Evolutionary conservation across 371 early-diverging fungal genomes (phyloP).

Genomic region (Syncephalastrum monosporum): DNA sequence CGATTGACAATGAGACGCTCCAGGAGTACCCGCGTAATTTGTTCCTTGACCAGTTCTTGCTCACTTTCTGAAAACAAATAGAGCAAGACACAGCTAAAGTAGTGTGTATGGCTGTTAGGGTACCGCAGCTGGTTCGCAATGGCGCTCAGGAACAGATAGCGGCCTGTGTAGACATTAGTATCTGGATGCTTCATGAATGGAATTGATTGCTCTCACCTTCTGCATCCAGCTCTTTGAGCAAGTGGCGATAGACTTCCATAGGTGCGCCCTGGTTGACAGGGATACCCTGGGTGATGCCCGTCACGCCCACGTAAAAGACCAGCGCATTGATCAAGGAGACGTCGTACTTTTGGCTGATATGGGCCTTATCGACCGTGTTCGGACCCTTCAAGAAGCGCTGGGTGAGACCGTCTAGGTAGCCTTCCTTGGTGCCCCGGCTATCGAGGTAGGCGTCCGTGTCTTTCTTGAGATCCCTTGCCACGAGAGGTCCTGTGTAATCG

Average conservation of each 20-base stretch:
- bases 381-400: constrained; percentile 33
- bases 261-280: constrained; percentile 73
- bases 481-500: constrained; percentile 71
- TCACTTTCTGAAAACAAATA: constrained; percentile 85
- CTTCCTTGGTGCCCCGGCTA: constrained; percentile 49
- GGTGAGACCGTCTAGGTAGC: constrained; percentile 61
- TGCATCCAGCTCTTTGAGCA: constrained; percentile 75
- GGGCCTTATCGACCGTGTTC: constrained; percentile 3
- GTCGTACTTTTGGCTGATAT: constrained; percentile 59
- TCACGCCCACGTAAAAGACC: constrained; percentile 86
- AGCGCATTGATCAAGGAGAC: constrained; percentile 82
- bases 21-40: constrained; percentile 91
- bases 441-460: constrained; percentile 76
- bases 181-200: neutral
- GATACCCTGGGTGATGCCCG: constrained; percentile 64
- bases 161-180: constrained; percentile 45
- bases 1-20: constrained; percentile 96
- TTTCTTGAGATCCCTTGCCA: constrained; percentile 58
- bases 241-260: constrained; percentile 82
- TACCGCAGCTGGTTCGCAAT: constrained; percentile 97
- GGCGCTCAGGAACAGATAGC: constrained; percentile 86
- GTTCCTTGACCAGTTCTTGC: constrained; percentile 87
- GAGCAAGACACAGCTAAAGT: constrained; percentile 85
- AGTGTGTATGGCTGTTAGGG: constrained; percentile 96
- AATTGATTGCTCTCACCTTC: constrained; percentile 60